Evolutionary conservation across 495 filamentous ascomycete genomes (phyloP), one percentile per base, ranked within the genome.

Genomic region (Tetracladium marchalianum): DNA sequence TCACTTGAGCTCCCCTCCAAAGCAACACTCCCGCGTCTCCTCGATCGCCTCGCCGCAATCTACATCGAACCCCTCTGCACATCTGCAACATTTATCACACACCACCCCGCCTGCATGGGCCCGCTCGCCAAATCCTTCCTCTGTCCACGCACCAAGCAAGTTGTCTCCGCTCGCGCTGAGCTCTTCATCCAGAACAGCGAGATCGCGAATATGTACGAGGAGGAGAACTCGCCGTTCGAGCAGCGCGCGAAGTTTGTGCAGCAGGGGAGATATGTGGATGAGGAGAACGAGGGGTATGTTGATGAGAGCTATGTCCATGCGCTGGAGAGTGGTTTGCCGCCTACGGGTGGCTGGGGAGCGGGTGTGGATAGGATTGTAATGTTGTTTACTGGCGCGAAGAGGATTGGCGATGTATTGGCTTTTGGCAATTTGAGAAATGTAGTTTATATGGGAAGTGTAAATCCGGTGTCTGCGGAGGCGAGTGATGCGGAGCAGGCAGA

Each of bases 291-390:
- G 39, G 58, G 62, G 1, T 63, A 51, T 11, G 62, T 95, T 11
- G 92, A 98, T 54, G 85, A 95, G 66, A 79, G 72, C 48, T 97
- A 95, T 54, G 68, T 94, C 5, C 71, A 82, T 44, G 86, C 85
- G 4, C 61, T 98, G 37, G 86, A 90, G 56, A 87, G 83, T 68
- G 92, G 88, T 0, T 64, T 98, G 46, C 92, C 92, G 33, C 82
- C 92, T 12, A 98, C 92, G 1, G 93, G 90, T 1, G 92, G 92
- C 3, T 98, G 92, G 92, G 92, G 92, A 0, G 89, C 87, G 54
- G 92, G 92, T 0, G 70, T 97, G 27, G 92, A 98, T 63, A 71
- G 92, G 46, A 66, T 97, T 41, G 77, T 82, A 32, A 98, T 98
- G 92, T 63, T 95, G 16, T 84, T 96, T 46, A 75, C 78, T 1